Percentiles rank a stretch among this genome's conserved stretches.
These are phyloP conservation scores for Suillus luteus DNA, from an alignment of 768 basidiomycete genomes.

Conservation along the genomic window DNA sequence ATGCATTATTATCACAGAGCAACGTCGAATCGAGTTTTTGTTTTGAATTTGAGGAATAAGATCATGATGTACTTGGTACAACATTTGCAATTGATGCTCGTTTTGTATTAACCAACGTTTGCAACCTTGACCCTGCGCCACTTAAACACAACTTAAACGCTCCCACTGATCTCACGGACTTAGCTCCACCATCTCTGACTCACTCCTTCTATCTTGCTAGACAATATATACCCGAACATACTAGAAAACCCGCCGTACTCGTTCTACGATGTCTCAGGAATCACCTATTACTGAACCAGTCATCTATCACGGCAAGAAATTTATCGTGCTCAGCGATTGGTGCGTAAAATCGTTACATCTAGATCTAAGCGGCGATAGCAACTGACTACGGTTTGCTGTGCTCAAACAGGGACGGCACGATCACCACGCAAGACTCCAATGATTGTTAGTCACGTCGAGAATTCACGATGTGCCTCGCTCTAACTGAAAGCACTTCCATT, in stretches of 20 bases:
- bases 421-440: conserved; percentile 91
- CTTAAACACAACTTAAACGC: not conserved
- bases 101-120: not conserved
- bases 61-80: no score
- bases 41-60: conserved; percentile 24
- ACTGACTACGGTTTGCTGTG: not conserved
- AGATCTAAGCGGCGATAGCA: not conserved
- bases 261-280: conserved; percentile 43
- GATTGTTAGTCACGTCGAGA: conserved; percentile 63
- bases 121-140: not conserved
- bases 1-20: not conserved
- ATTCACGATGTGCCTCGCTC: not conserved
- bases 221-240: not conserved
- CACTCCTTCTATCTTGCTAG: conserved; percentile 4
- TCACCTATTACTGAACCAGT: conserved; percentile 79
- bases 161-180: not conserved
- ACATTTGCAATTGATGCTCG: not conserved
- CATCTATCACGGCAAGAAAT: conserved; percentile 79
- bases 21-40: not conserved
- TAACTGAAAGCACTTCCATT: not conserved
- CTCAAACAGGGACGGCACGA: conserved; percentile 80
- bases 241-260: conserved; percentile 1
- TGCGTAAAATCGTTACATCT: conserved; percentile 40
- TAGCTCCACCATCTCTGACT: not conserved
- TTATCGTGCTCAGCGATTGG: conserved; percentile 92